phyloP scores from a whole-genome alignment of 1,284 basidiomycete genomes.

The Entoloma clypeatum region DNA sequence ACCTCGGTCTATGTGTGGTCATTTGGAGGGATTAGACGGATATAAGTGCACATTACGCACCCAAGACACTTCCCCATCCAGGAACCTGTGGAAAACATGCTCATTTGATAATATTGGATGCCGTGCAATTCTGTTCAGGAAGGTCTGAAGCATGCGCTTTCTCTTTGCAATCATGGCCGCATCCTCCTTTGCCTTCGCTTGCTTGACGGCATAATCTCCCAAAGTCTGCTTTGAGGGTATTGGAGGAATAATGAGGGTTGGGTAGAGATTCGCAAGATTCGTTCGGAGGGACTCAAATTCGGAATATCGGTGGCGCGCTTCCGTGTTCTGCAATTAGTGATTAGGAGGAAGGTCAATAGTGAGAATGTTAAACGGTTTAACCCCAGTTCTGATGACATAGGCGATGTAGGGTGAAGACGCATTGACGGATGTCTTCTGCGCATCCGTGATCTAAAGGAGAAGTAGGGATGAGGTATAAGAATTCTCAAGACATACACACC shows the following conservation, averaged over 20 bases:
- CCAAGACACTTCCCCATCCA: conserved; percentile 96
- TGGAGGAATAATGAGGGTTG: conserved; percentile 95
- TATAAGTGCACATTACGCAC: conserved; percentile 38
- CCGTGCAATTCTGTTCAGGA: conserved; percentile 83
- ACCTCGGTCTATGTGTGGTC: conserved; percentile 70
- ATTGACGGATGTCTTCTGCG: conserved; percentile 90
- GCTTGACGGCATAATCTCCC: conserved; percentile 96
- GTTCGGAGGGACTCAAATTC: conserved; percentile 94
- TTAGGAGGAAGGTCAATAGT: conserved; percentile 8
- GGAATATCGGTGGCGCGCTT: conserved; percentile 90
- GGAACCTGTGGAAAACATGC: conserved; percentile 91
- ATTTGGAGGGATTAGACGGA: conserved; percentile 7
- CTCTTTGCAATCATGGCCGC: conserved; percentile 87
- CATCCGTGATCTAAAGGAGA: conserved; percentile 72
- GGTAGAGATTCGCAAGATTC: conserved; percentile 85
- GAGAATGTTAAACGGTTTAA: conserved; percentile 39
- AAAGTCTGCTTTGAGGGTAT: conserved; percentile 97
- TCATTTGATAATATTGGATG: conserved; percentile 95
- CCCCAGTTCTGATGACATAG: conserved; percentile 91
- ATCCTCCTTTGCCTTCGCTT: conserved; percentile 96
- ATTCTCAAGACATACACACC: conserved; percentile 41
- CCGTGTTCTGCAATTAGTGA: conserved; percentile 55
- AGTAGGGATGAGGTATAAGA: conserved; percentile 2
- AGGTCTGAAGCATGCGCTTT: conserved; percentile 94
- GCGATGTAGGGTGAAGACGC: conserved; percentile 88